A percentile compares a stretch with the other conserved stretches of the same genome.
phyloP scores from a whole-genome alignment of 345 rosid species.

The Capsella bursapastoris region DNA sequence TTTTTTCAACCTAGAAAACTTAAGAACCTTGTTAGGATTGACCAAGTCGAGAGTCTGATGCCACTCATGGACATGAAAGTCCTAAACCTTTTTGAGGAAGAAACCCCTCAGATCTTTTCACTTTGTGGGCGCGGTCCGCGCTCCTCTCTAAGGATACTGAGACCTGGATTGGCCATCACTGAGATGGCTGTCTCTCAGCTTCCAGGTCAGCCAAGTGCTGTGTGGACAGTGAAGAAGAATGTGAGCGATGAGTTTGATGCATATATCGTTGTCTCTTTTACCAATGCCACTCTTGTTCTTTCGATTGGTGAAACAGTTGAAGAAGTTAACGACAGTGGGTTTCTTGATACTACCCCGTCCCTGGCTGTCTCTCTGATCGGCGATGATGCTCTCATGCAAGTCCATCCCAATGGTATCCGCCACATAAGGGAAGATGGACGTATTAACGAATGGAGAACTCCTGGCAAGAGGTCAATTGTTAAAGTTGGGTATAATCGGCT shows the following conservation, averaged over 20 bases:
- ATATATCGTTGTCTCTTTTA: conserved; percentile 93
- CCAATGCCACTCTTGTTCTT: conserved; percentile 95
- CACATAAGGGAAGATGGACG: conserved; percentile 99
- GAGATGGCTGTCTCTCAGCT: conserved; percentile 99
- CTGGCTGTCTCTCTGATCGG: conserved; percentile 88
- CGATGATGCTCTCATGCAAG: conserved; percentile 98
- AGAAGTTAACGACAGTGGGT: conserved; percentile 97
- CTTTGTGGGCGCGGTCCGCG: conserved; percentile 98
- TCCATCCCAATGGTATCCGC: conserved; percentile 95
- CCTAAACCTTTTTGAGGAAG: conserved; percentile 91
- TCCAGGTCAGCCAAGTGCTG: conserved; percentile 99
- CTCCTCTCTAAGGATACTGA: conserved; percentile 84
- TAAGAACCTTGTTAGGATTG: conserved; percentile 93
- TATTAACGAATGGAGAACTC: conserved; percentile 97
- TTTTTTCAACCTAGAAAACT: conserved; percentile 93
- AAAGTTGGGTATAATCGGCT: conserved; percentile 96
- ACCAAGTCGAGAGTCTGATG: conserved; percentile 96
- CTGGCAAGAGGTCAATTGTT: conserved; percentile 97
- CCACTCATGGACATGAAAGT: conserved; percentile 98
- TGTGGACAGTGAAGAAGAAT: conserved; percentile 98
- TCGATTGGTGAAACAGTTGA: conserved; percentile 99
- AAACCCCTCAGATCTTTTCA: conserved; percentile 89
- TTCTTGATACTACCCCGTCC: conserved; percentile 97
- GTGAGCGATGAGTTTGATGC: conserved; percentile 94
- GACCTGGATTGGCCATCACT: conserved; percentile 92